Conservation (phyloP, 345 rosid genomes). For the Populus pruinosa region DNA sequence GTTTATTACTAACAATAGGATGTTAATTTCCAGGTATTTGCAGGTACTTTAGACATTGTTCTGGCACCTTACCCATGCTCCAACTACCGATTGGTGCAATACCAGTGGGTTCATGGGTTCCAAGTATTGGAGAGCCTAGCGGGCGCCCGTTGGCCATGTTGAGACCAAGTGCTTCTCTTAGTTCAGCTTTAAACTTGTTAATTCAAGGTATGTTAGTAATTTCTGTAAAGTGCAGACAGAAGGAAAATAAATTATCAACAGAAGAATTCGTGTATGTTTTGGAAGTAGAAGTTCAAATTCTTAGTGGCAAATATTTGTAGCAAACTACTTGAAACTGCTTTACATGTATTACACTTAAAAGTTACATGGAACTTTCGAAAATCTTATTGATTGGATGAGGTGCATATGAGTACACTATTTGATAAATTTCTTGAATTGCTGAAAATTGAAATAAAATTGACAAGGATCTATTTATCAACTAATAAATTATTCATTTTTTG, state of each 20-base stretch:
- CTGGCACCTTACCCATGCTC: conserved; percentile 25
- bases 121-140: conserved; percentile 29
- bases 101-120: conserved; percentile 34
- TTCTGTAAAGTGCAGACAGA: not conserved
- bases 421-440: not conserved
- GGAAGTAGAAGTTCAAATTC: not conserved
- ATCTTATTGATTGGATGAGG: not conserved
- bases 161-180: conserved; percentile 31
- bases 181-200: conserved; percentile 31
- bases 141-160: conserved; percentile 28
- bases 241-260: not conserved
- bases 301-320: not conserved
- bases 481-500: not conserved
- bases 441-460: not conserved
- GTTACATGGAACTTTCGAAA: not conserved
- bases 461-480: not conserved
- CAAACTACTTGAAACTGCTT: not conserved
- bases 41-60: conserved; percentile 30
- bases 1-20: conserved; percentile 8
- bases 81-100: conserved; percentile 28
- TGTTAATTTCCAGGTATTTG: conserved; percentile 30
- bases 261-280: not conserved
- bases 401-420: not conserved
- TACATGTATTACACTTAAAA: not conserved
- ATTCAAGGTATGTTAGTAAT: conserved; percentile 25